Evolutionary conservation across 768 basidiomycete genomes (phyloP), one percentile per base, ranked within the genome.

Genomic region (Calvatia gigantea): DNA sequence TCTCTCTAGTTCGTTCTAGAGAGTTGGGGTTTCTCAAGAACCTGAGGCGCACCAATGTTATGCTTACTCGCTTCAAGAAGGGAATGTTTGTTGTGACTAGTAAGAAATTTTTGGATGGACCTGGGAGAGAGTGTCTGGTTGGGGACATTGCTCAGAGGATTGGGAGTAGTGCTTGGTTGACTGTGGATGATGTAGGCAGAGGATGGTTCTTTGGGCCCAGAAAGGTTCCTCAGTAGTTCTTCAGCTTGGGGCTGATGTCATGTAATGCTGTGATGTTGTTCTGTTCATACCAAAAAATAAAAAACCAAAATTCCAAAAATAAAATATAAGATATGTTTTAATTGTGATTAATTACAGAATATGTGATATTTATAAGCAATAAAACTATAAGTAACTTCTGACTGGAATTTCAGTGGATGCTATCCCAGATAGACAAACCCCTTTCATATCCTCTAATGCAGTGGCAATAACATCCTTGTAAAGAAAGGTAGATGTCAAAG

Each of bases 11-110:
- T 4, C 77, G 89, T 23, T 78, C 87, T 0, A 69, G 69, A 31
- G 77, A 74, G 3, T 71, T 86, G 44, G 91, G 91, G 4, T 94
- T 94, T 60, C 73, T 94, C 31, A 64, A 68, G 12, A 84, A 84
- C 62, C 60, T 76, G 8, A 78, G 86, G 27, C 78, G 91, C 15
- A 86, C 87, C 51, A 93, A 94, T 84, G 91, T 94, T 56, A 91
- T 94, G 89, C 83, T 93, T 6, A 86, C 84, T 44, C 81, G 91
- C 33, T 91, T 86, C 76, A 86, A 87, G 66, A 75, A 70, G 47
- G 86, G 84, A 28, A 92, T 93, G 89, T 83, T 84, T 56, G 86
- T 94, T 61, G 73, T 86, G 49, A 76, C 85, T 19, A 88, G 75
- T 61, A 72, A 73, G 59, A 70, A 71, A 15, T 93, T 92, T 64